Conservation (phyloP, 108 stramenopile species). For the Craspedostauros australis region DNA sequence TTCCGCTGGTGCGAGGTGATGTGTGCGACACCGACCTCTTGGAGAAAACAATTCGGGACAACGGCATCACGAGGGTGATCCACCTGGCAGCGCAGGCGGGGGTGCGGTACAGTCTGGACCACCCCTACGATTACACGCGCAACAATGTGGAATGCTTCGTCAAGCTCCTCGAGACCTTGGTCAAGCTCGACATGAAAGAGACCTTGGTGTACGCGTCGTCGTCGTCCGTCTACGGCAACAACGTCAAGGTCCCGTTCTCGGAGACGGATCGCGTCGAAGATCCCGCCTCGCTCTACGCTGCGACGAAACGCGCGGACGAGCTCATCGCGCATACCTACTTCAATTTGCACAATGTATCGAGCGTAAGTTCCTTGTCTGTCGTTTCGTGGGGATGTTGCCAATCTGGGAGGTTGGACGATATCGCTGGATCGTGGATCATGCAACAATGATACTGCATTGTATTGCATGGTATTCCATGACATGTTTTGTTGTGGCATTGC, state of each 20-base stretch:
- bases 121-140: conserved; percentile 26
- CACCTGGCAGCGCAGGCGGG: conserved; percentile 37
- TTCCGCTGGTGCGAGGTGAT: conserved; percentile 21
- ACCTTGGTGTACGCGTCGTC: conserved; percentile 29
- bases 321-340: conserved; percentile 35
- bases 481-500: too few species aligned
- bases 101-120: conserved; percentile 33
- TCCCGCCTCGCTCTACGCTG: conserved; percentile 30
- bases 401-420: too few species aligned
- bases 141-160: conserved; percentile 33
- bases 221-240: conserved; percentile 27
- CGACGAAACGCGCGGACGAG: conserved; percentile 34
- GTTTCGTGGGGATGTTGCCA: too few species aligned
- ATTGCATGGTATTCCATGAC: too few species aligned
- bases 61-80: conserved; percentile 32
- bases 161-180: conserved; percentile 17
- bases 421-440: too few species aligned
- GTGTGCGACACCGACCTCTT: conserved; percentile 23
- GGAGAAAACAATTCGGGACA: conserved; percentile 12
- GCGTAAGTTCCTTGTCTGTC: too few species aligned
- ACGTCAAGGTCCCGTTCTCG: conserved; percentile 22
- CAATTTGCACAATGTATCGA: conserved; percentile 33
- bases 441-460: too few species aligned
- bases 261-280: conserved; percentile 28
- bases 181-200: conserved; percentile 8